Conservation (phyloP, 1,284 basidiomycete genomes). For the Flammula alnicola region DNA sequence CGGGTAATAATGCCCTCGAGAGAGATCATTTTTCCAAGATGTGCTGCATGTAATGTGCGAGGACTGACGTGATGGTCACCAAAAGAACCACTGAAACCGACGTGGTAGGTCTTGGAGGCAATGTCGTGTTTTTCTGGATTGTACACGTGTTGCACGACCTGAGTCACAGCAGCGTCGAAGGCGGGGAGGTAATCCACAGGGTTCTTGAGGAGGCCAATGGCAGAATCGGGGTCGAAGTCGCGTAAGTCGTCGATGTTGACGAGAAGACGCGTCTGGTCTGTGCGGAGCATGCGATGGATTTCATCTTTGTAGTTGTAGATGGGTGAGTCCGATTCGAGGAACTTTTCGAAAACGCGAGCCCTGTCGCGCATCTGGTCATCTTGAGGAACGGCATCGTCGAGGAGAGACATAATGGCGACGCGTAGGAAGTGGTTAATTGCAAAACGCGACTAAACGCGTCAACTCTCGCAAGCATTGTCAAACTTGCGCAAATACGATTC, state of each 20-base stretch:
- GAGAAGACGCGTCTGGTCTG: slow-evolving; percentile 87
- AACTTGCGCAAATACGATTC: slow-evolving; percentile 19
- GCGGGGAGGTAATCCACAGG: slow-evolving; percentile 93
- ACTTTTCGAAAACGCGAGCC: slow-evolving; percentile 84
- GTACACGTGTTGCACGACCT: slow-evolving; percentile 77
- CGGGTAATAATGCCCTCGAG: slow-evolving; percentile 98
- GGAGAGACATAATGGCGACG: slow-evolving; percentile 55
- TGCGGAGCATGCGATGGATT: slow-evolving; percentile 84
- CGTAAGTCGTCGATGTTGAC: slow-evolving; percentile 97
- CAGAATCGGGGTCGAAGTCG: slow-evolving; percentile 87
- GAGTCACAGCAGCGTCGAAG: slow-evolving; percentile 84
- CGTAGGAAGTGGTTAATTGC: slow-evolving; percentile 22
- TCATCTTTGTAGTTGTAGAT: slow-evolving; percentile 87
- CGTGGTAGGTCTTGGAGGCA: slow-evolving; percentile 77
- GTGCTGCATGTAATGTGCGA: slow-evolving; percentile 84
- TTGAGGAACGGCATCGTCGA: slow-evolving; percentile 59
- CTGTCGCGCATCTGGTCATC: slow-evolving; percentile 81
- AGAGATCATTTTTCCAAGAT: slow-evolving; percentile 96
- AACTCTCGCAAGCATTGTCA: slow-evolving; percentile 20
- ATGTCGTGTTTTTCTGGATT: slow-evolving; percentile 87
- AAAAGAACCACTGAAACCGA: slow-evolving; percentile 98
- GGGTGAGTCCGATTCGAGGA: slow-evolving; percentile 80
- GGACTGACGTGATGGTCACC: slow-evolving; percentile 99
- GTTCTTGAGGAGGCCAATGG: slow-evolving; percentile 84
- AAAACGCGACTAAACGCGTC: slow-evolving; percentile 30